Evolutionary conservation across 257 asterid genomes (phyloP), one percentile per base, ranked within the genome.

Genomic region (Coffea canephora): DNA sequence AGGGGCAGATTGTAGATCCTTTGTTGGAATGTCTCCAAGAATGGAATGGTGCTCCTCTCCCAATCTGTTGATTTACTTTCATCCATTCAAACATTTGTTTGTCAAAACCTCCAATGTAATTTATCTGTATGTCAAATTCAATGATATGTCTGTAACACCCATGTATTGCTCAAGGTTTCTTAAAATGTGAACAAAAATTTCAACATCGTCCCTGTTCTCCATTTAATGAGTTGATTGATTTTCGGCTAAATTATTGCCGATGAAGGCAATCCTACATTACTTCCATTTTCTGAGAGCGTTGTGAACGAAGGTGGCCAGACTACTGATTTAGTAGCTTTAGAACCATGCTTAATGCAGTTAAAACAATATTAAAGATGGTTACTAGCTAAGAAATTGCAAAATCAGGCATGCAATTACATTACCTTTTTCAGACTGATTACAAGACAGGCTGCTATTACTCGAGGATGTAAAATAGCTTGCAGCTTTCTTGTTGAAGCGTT

Each of bases 1-100:
- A 88, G 2, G 94, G 95, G 2, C 59, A 75, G 16, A 78, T 94
- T 2, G 88, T 92, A 69, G 97, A 94, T 82, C 98, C 98, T 0
- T 79, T 94, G 87, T 79, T 94, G 90, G 86, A 91, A 23, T 94
- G 96, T 50, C 85, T 94, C 39, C 71, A 88, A 80, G 86, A 77
- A 0, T 94, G 98, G 98, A 89, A 91, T 77, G 98, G 97, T 1
- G 92, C 86, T 12, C 98, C 98, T 55, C 89, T 92, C 15, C 97
- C 97, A 16, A 91, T 94, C 57, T 91, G 88, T 65, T 92, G 87
- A 87, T 78, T 67, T 14, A n/a, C 1, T 74, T 49, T 10, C 5
- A 65, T 52, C 6, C 54, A 10, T 74, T 16, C 66, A 27, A 21
- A 25, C n/a, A 5, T 2, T 59, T 19, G 23, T 70, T 80, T 62